Evolutionary conservation across 164 flowering plant species (phyloP).

Genomic region (Vitis labrusca): DNA sequence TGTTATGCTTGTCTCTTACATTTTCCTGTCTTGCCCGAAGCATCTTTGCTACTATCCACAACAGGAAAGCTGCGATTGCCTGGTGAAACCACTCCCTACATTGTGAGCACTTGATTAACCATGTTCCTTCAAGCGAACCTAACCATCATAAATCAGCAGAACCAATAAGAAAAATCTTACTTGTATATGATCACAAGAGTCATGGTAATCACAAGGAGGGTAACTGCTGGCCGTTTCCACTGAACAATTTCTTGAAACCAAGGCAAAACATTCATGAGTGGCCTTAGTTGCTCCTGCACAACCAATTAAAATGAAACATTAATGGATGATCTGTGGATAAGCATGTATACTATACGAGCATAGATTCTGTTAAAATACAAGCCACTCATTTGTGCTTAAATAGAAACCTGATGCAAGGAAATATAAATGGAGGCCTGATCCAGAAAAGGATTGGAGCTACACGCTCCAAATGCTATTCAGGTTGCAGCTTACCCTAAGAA

Average conservation of each 20-base stretch:
- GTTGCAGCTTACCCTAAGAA: constrained; percentile 57
- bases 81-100: constrained; percentile 83
- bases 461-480: too few relatives aligned
- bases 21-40: constrained; percentile 34
- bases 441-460: too few relatives aligned
- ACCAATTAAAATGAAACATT: constrained; percentile 8
- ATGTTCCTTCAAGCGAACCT: neutral
- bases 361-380: too few relatives aligned
- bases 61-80: constrained; percentile 50
- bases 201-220: constrained; percentile 31
- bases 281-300: constrained; percentile 70
- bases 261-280: constrained; percentile 33
- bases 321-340: neutral
- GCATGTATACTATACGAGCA: neutral
- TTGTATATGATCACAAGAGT: constrained; percentile 50
- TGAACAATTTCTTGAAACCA: constrained; percentile 41
- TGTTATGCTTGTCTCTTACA: constrained; percentile 24
- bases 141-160: neutral
- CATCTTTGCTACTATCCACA: constrained; percentile 53
- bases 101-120: neutral
- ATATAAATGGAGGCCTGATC: too few relatives aligned
- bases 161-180: constrained; percentile 40
- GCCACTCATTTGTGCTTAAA: too few relatives aligned
- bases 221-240: constrained; percentile 69
- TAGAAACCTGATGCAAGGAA: too few relatives aligned